Evolutionary conservation across 805 yeast species (phyloP), one percentile per base, ranked within the genome.

Genomic region (Maudiozyma serrabonitensis): DNA sequence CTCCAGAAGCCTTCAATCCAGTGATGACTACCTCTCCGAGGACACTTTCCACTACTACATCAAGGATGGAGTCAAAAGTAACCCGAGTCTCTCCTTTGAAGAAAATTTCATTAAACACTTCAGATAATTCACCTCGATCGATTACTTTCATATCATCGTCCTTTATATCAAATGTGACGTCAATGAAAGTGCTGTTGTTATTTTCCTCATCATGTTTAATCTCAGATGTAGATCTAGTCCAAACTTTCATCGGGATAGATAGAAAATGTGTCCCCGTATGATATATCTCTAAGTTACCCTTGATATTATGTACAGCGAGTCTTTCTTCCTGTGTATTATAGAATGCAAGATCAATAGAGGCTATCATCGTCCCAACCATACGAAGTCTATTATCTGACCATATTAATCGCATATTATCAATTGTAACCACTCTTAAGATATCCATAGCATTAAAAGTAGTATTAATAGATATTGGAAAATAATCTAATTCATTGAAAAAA

Each of bases 171-270:
- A 78, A 66, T 35, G 59, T 60, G 1, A 79, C 61, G 16, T 62
- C 60, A 52, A 73, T 64, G 25, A 62, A 59, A 1, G 60, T 59
- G 34, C 56, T 48, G 52, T 50, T 50, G 26, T 57, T 48, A 6
- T 39, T 43, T 19, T 54, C 54, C n/a, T 52, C 50, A 41, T 54
- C 52, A 45, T 57, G 56, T n/a, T 56, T 21, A 12, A 61, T 67
- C 38, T 57, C 61, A 4, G 79, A 75, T 0, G 63, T 61, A 5
- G 77, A 69, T n/a, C 56, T 53, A 23, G 67, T 67, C 83, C 83
- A 79, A 6, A 69, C 70, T 9, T 59, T 58, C 55, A 75, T 56
- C 4, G 69, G 67, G 13, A 78, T 58, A n/a, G 69, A 65, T 6
- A 76, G 74, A 59, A 79, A 78, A 48, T 67, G 68, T 15, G 50